A percentile compares a stretch with the other conserved stretches of the same genome.
phyloP scores from a whole-genome alignment of 768 basidiomycete species.

The Astraeus odoratus region DNA sequence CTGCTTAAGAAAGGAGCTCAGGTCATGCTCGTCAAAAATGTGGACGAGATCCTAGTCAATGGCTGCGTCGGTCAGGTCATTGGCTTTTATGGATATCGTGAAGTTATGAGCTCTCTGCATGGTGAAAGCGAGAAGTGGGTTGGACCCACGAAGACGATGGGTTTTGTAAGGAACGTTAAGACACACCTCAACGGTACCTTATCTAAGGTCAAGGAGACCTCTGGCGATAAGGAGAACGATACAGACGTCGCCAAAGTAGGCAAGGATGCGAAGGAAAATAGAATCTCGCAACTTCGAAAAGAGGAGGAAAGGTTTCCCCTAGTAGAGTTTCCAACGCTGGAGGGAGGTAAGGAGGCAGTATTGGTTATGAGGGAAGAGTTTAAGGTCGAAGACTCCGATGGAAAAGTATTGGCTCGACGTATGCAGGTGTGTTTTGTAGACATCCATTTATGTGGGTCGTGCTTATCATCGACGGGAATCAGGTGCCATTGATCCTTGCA shows the following conservation, averaged over 20 bases:
- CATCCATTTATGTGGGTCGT: background rate
- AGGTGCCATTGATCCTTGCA: conserved; percentile 69
- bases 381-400: conserved; percentile 45
- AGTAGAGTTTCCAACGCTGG: conserved; percentile 38
- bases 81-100: conserved; percentile 37
- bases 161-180: conserved; percentile 29
- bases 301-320: conserved; percentile 38
- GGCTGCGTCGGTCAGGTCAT: conserved; percentile 59
- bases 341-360: conserved; percentile 37
- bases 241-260: conserved; percentile 5
- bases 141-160: conserved; percentile 22
- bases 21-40: conserved; percentile 67
- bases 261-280: conserved; percentile 17
- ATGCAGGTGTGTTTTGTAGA: conserved; percentile 30
- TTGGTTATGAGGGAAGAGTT: conserved; percentile 49
- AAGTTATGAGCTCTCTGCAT: conserved; percentile 10
- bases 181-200: conserved; percentile 24
- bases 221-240: conserved; percentile 30
- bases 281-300: conserved; percentile 23
- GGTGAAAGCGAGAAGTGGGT: conserved; percentile 22
- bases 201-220: conserved; percentile 2
- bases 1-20: conserved; percentile 57
- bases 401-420: conserved; percentile 40
- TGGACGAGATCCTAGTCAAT: conserved; percentile 56
- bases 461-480: background rate